Base-by-base conservation (phyloP, 495 filamentous ascomycete genomes). In the Aspergillus bridgeri region DNA sequence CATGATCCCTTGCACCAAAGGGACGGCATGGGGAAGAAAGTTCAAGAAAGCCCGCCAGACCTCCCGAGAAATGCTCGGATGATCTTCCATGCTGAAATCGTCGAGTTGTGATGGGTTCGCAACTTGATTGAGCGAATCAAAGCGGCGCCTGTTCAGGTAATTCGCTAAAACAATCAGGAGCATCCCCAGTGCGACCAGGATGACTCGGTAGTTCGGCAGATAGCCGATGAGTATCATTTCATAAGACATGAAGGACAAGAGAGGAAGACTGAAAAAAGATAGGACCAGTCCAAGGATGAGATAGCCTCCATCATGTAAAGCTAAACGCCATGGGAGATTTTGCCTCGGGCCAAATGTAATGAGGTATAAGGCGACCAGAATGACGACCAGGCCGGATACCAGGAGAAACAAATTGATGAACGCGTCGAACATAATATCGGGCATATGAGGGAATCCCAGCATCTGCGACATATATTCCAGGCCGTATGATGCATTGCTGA, bases 381-480 rank as follows among this genome's bases (percentile, higher is more conserved):
- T 22, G 11, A 45, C 42, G 18, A 45, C 42, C 15, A 54, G 18
- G 17, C 13, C 42, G 21, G 21, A 25, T 4, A 46, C 8, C 51
- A 54, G 7, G 7, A 54, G 22, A 13, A 42, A 23, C 27, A 54
- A 42, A 13, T 54, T 54, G 17, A 54, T 54, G 22, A 42, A 42
- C 7, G 51, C 19, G 22, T 54, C 38, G 18, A 45, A 21, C 51
- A 33, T 42, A 9, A 54, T 20, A 45, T 54, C 51, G 2, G 38
- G 13, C 51, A 54, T 45, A 3, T 15, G 27, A 44, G 51, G 27
- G 20, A 42, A 33, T 17, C 51, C 51, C n/a, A 54, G 42, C 22
- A 45, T 45, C 51, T 54, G 51, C 1, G 42, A 18, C 51, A 54
- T 54, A 7, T 42, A 45, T 18, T 54, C 51, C 5, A 54, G 13